Percentiles rank a stretch among this genome's conserved stretches.
phyloP scores from a whole-genome alignment of 2,329 filamentous ascomycete genomes.

The Mycocentrospora acerina region DNA sequence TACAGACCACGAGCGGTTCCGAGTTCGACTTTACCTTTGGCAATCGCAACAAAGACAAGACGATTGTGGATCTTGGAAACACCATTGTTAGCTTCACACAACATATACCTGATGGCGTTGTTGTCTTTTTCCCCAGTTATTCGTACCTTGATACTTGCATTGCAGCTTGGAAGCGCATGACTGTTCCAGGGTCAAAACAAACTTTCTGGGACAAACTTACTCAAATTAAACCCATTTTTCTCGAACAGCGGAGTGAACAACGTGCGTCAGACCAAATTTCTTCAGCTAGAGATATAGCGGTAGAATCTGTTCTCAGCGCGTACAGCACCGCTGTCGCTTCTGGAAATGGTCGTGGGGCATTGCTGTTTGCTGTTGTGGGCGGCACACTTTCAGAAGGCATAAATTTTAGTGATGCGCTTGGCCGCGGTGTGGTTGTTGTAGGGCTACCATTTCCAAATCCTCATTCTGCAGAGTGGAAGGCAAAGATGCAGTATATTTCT shows the following conservation, averaged over 20 bases:
- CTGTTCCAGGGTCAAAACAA: neutral
- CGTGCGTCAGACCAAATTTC: conserved; percentile 59
- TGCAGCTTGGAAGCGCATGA: conserved; percentile 43
- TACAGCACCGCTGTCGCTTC: conserved; percentile 68
- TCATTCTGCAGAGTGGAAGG: conserved; percentile 87
- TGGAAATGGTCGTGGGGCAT: conserved; percentile 61
- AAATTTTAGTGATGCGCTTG: conserved; percentile 91
- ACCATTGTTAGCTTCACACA: conserved; percentile 71
- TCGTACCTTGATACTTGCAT: conserved; percentile 77
- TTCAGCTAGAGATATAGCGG: conserved; percentile 50
- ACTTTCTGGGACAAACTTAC: conserved; percentile 59
- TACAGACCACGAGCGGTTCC: conserved; percentile 47
- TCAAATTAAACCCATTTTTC: conserved; percentile 56
- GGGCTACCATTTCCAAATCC: conserved; percentile 93
- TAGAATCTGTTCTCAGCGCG: conserved; percentile 69
- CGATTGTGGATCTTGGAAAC: conserved; percentile 72
- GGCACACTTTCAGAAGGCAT: conserved; percentile 97
- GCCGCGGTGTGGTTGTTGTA: conserved; percentile 86
- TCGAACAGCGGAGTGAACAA: conserved; percentile 36
- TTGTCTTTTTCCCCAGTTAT: conserved; percentile 96
- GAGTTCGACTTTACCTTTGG: conserved; percentile 88
- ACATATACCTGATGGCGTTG: conserved; percentile 81
- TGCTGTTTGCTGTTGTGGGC: conserved; percentile 87
- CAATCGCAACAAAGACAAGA: conserved; percentile 66
- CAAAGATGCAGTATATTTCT: conserved; percentile 85